Conservation (phyloP, 371 early-diverging fungal genomes). For the Quaeritorhiza haematococci region DNA sequence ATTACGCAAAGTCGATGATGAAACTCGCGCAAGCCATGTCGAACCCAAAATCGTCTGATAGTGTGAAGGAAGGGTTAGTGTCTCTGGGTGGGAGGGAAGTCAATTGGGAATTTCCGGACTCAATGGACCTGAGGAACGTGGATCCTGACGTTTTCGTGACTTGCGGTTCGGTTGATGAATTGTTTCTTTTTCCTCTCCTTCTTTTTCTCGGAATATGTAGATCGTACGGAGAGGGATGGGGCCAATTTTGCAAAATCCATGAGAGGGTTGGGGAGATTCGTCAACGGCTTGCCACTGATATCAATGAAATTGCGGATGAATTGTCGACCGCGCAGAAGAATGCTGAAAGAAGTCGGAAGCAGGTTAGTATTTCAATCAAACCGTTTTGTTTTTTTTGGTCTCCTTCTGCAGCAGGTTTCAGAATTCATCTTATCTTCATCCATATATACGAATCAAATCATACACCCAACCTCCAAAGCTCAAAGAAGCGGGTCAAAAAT, state of each 20-base stretch:
- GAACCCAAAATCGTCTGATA: constrained; percentile 30
- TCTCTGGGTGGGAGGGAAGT: too few relatives aligned
- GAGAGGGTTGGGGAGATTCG: constrained; percentile 68
- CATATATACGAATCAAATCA: too few relatives aligned
- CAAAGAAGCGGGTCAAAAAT: constrained; percentile 66
- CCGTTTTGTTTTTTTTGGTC: neutral
- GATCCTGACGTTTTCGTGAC: neutral
- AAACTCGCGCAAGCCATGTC: constrained; percentile 24
- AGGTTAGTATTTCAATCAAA: constrained; percentile 35
- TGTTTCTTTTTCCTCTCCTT: neutral
- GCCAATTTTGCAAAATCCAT: constrained; percentile 59
- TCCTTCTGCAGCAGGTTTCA: neutral
- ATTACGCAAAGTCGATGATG: constrained; percentile 38
- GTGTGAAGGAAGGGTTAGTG: constrained; percentile 4
- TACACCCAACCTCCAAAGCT: constrained; percentile 47
- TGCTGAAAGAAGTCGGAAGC: constrained; percentile 70
- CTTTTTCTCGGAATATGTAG: too few relatives aligned
- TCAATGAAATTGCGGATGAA: constrained; percentile 65
- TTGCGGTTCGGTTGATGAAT: constrained; percentile 17
- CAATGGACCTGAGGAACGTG: neutral
- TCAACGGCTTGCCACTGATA: constrained; percentile 51
- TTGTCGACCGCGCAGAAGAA: constrained; percentile 64
- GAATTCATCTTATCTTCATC: neutral
- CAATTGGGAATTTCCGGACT: too few relatives aligned
- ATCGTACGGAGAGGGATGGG: constrained; percentile 53